Evolutionary conservation across 768 basidiomycete genomes (phyloP), one percentile per base, ranked within the genome.

Genomic region (Termitomyces sp.): DNA sequence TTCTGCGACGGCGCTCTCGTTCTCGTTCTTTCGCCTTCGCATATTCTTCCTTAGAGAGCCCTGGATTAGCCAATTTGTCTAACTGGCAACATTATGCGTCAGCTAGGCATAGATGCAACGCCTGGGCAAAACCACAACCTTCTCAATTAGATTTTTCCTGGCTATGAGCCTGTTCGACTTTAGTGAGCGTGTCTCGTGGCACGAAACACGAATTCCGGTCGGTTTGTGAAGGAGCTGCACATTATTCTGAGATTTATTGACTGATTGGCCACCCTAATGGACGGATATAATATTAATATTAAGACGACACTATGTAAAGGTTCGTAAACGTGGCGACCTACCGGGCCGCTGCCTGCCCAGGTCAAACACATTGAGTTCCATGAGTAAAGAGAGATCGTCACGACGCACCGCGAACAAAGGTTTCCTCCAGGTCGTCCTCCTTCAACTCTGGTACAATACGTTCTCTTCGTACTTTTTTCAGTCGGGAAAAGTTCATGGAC

Each of bases 171-270:
- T 77, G 67, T 98, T 98, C 63, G 86, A 80, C 33, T 83, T 75
- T 48, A 95, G 73, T 2, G 93, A 95, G 47, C 95, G 87, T 6
- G 94, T 95, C 67, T 92, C 86, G 71, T 98, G 95, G 68, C 92
- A 94, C 4, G 84, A 76, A 15, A 96, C 89, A 41, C 95, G 86
- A 53, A 95, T 79, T 6, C 93, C 91, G 20, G 91, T 93, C 2
- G 95, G 94, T 64, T 86, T 88, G 70, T 98, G 95, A 42, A 93
- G 74, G 31, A 98, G 78, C 68, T 94, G 93, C 30, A 96, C 94
- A 68, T 92, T 90, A 72, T 95, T 87, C 77, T 88, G 83, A 60
- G 92, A 93, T 76, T 97, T 98, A 78, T 98, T 96, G 69, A 96
- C 87, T 30, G 93, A 94, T 78, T 98, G 95, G n/a, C 95, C 95